Evolutionary conservation across 1,139 yeast genomes (phyloP).

Genomic region (Candida pseudoviswanathii): DNA sequence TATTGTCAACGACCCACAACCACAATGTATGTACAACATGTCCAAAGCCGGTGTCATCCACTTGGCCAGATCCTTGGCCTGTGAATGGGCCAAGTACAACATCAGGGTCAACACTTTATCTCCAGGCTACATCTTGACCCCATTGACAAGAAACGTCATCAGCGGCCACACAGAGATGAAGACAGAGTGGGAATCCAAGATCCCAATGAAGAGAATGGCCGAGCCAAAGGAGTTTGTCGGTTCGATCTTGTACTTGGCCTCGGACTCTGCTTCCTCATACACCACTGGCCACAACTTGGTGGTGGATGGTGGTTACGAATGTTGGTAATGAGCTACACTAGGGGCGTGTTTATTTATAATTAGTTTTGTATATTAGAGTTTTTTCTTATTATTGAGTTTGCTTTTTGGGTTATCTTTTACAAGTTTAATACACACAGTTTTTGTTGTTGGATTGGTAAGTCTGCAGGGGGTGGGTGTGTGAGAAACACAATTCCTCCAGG

Average conservation of each 20-base stretch:
- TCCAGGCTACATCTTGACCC: slow-evolving; percentile 53
- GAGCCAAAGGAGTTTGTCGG: slow-evolving; percentile 55
- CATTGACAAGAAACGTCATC: slow-evolving; percentile 50
- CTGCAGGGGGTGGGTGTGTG: too few species aligned
- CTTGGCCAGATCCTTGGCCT: slow-evolving; percentile 50
- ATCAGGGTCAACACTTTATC: slow-evolving; percentile 50
- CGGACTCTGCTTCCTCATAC: slow-evolving; percentile 46
- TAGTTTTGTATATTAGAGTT: neutral
- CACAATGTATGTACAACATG: slow-evolving; percentile 54
- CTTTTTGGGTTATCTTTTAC: neutral
- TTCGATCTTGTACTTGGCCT: slow-evolving; percentile 49
- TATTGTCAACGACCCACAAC: slow-evolving; percentile 54
- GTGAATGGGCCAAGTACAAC: slow-evolving; percentile 55
- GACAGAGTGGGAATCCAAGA: slow-evolving; percentile 50
- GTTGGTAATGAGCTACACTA: slow-evolving; percentile 26
- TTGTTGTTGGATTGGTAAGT: too few species aligned
- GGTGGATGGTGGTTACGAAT: slow-evolving; percentile 52
- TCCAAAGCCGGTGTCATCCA: slow-evolving; percentile 54
- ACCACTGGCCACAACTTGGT: slow-evolving; percentile 55
- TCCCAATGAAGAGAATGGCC: slow-evolving; percentile 55
- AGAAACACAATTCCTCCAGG: too few species aligned
- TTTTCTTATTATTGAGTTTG: neutral
- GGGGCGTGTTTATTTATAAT: neutral
- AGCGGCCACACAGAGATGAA: slow-evolving; percentile 49
- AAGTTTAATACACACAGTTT: neutral